phyloP scores from a whole-genome alignment of 1,284 basidiomycete genomes.

The Tylopilus sp. region DNA sequence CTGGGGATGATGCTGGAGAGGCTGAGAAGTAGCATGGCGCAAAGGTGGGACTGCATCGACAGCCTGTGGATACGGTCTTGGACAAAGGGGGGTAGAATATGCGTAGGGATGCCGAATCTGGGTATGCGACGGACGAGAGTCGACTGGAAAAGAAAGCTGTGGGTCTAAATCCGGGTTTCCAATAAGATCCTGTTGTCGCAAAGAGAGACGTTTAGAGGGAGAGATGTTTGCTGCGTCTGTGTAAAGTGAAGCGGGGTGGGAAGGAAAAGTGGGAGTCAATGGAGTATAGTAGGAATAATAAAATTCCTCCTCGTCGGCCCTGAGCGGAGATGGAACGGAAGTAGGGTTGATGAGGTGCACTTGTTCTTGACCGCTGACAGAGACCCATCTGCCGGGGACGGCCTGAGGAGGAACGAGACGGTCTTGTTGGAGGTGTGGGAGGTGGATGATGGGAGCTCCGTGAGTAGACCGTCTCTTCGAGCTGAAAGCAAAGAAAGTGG shows the following conservation, averaged over 20 bases:
- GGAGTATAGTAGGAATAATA: slow-evolving; percentile 44
- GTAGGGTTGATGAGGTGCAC: slow-evolving; percentile 17
- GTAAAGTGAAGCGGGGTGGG: not conserved
- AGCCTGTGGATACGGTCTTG: slow-evolving; percentile 12
- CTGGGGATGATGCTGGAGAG: slow-evolving; percentile 8
- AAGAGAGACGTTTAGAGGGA: slow-evolving; percentile 6
- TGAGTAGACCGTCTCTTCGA: slow-evolving; percentile 21
- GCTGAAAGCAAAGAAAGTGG: slow-evolving; percentile 38
- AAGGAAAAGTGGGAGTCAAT: slow-evolving; percentile 15
- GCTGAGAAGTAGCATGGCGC: slow-evolving; percentile 23
- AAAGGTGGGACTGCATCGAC: slow-evolving; percentile 7
- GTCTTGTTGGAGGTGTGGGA: slow-evolving; percentile 14
- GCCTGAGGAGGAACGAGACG: slow-evolving; percentile 12
- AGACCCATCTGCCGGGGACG: slow-evolving; percentile 19
- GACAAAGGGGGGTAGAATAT: slow-evolving; percentile 34
- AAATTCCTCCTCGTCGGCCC: slow-evolving; percentile 37
- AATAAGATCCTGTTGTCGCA: slow-evolving; percentile 10
- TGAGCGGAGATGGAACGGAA: slow-evolving; percentile 28
- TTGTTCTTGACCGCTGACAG: slow-evolving; percentile 1
- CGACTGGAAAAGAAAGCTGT: slow-evolving; percentile 18
- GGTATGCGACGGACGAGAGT: slow-evolving; percentile 18
- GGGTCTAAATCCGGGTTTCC: slow-evolving; percentile 18
- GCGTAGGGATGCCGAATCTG: slow-evolving; percentile 55
- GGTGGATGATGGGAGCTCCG: slow-evolving; percentile 8
- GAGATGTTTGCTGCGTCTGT: not conserved